These are phyloP conservation scores for Aurinia saxatilis DNA, from an alignment of 345 rosid species.

Conservation along the genomic window DNA sequence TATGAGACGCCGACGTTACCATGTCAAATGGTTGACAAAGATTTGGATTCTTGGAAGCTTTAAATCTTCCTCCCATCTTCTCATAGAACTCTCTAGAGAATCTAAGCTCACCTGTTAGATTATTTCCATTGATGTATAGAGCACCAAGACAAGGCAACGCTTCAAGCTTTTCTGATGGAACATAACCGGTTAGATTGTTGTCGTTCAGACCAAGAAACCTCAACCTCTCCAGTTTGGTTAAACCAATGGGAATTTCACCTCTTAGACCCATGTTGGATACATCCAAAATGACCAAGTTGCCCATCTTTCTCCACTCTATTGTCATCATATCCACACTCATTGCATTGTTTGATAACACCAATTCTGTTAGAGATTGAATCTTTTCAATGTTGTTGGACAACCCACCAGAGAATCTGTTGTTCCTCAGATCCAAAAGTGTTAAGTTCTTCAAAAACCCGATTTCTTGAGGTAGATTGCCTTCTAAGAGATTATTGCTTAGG, in stretches of 20 bases:
- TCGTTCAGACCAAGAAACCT: slow-evolving; percentile 74
- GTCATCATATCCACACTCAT: slow-evolving; percentile 45
- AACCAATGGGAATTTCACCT: slow-evolving; percentile 58
- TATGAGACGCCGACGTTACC: slow-evolving; percentile 2
- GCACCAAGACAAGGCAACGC: slow-evolving; percentile 52
- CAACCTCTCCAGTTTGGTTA: slow-evolving; percentile 48
- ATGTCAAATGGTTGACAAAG: slow-evolving; percentile 41
- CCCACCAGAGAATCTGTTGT: slow-evolving; percentile 71
- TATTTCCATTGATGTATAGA: slow-evolving; percentile 67
- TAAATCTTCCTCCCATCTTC: slow-evolving; percentile 73
- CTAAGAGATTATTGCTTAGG: slow-evolving; percentile 53
- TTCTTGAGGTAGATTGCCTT: slow-evolving; percentile 47
- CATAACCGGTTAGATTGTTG: slow-evolving; percentile 61
- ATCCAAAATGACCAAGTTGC: slow-evolving; percentile 52
- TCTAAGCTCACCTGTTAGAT: slow-evolving; percentile 65
- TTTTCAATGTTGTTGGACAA: slow-evolving; percentile 44
- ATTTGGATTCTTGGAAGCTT: slow-evolving; percentile 71
- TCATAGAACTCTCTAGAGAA: slow-evolving; percentile 50
- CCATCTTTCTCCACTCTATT: slow-evolving; percentile 47
- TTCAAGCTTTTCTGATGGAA: slow-evolving; percentile 46
- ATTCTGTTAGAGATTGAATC: slow-evolving; percentile 51
- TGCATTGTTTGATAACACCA: slow-evolving; percentile 61
- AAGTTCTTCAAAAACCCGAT: slow-evolving; percentile 46
- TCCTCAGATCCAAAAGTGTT: slow-evolving; percentile 70
- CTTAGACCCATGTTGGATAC: slow-evolving; percentile 45